Percentiles rank a stretch among this genome's conserved stretches.
These are phyloP conservation scores for Angomonas ambiguus DNA, from an alignment of 208 protist species.

Conservation along the genomic window DNA sequence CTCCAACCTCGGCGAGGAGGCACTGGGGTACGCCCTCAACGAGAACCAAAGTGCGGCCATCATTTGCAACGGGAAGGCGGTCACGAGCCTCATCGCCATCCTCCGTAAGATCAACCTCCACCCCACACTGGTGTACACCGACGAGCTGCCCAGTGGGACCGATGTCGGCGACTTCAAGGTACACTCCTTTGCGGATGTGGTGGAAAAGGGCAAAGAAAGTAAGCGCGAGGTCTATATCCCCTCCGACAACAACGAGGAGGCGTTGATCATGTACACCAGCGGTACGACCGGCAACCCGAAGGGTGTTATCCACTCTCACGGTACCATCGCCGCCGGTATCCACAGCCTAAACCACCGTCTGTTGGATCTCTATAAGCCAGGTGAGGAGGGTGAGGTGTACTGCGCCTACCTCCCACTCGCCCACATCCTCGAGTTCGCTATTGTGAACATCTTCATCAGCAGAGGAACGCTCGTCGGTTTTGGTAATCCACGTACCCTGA, in stretches of 20 bases:
- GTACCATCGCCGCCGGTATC: conserved; percentile 40
- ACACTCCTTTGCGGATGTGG: conserved; percentile 41
- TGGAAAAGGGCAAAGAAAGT: conserved; percentile 28
- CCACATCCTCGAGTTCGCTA: conserved; percentile 88
- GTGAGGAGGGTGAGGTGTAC: conserved; percentile 61
- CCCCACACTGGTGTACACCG: conserved; percentile 40
- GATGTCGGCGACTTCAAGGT: conserved; percentile 24
- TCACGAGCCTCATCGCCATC: conserved; percentile 37
- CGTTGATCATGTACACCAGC: conserved; percentile 76
- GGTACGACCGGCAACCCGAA: conserved; percentile 90
- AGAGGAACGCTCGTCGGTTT: conserved; percentile 72
- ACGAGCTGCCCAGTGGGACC: conserved; percentile 25
- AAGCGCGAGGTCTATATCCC: conserved; percentile 18
- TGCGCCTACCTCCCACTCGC: conserved; percentile 88
- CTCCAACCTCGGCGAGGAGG: conserved; percentile 67
- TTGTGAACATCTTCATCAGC: conserved; percentile 65
- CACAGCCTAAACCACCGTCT: conserved; percentile 14
- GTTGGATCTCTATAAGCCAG: conserved; percentile 18
- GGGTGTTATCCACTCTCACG: conserved; percentile 84
- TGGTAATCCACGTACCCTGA: conserved; percentile 70
- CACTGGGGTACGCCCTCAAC: conserved; percentile 47
- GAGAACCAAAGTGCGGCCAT: conserved; percentile 50
- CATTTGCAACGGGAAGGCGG: conserved; percentile 48
- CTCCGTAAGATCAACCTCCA: conserved; percentile 27
- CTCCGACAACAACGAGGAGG: conserved; percentile 29